Evolutionary conservation across 768 basidiomycete genomes (phyloP).

Genomic region (Termitomyces sp.): DNA sequence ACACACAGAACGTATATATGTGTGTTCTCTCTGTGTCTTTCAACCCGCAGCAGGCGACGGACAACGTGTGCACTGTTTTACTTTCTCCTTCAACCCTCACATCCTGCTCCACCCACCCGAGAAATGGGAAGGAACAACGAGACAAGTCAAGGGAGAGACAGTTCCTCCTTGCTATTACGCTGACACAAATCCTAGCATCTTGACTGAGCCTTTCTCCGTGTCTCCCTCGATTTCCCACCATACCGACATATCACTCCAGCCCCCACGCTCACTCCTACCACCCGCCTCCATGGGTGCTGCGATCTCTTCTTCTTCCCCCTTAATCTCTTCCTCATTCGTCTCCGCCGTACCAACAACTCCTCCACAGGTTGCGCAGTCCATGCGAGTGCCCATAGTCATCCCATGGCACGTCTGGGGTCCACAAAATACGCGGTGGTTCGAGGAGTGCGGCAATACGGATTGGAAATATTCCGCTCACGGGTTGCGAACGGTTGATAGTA

Average conservation of each 20-base stretch:
- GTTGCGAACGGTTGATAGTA: constrained; percentile 41
- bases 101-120: constrained; percentile 27
- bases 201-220: background rate
- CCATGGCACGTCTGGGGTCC: constrained; percentile 50
- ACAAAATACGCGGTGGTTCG: constrained; percentile 47
- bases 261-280: background rate
- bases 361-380: background rate
- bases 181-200: background rate
- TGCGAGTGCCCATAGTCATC: background rate
- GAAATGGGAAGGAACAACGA: constrained; percentile 11
- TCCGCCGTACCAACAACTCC: background rate
- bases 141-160: background rate
- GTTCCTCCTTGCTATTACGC: background rate
- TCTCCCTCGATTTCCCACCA: background rate
- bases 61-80: constrained; percentile 38
- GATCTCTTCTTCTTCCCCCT: background rate
- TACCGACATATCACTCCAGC: background rate
- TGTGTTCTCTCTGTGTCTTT: constrained; percentile 42
- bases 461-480: constrained; percentile 54
- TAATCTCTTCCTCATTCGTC: background rate
- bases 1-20: constrained; percentile 43
- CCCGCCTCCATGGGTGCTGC: background rate
- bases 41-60: constrained; percentile 30
- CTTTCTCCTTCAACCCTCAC: constrained; percentile 42
- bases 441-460: constrained; percentile 41